Evolutionary conservation across 208 protist genomes (phyloP).

Genomic region (Sergeia podlipaevii): DNA sequence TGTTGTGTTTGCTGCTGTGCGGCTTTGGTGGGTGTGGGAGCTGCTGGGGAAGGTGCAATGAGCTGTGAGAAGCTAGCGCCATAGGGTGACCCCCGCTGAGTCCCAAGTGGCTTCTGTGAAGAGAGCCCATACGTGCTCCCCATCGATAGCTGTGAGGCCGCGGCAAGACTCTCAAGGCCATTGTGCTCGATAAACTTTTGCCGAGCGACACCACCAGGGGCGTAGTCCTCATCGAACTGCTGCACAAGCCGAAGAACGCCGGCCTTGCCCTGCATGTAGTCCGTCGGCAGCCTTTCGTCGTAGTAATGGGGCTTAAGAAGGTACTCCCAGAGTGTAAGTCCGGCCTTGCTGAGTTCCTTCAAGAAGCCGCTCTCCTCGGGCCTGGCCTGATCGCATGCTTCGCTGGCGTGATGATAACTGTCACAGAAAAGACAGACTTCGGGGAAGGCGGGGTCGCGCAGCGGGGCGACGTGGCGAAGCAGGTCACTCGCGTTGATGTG

Average conservation of each 20-base stretch:
- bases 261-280: slow-evolving; percentile 45
- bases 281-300: slow-evolving; percentile 65
- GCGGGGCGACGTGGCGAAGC: slow-evolving; percentile 58
- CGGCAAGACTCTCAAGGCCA: slow-evolving; percentile 27
- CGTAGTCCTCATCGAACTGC: slow-evolving; percentile 75
- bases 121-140: slow-evolving; percentile 21
- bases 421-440: slow-evolving; percentile 87
- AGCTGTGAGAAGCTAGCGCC: slow-evolving; percentile 16
- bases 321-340: slow-evolving; percentile 74
- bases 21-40: too few relatives aligned
- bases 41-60: too few relatives aligned
- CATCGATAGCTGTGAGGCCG: background rate
- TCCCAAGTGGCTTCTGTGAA: background rate
- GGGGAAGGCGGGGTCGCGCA: slow-evolving; percentile 63
- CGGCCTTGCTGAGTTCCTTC: slow-evolving; percentile 54
- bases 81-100: slow-evolving; percentile 1
- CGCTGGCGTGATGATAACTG: slow-evolving; percentile 63
- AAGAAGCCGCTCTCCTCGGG: slow-evolving; percentile 66
- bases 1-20: background rate
- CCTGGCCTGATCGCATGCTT: slow-evolving; percentile 40
- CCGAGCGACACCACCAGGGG: slow-evolving; percentile 61
- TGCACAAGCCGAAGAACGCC: slow-evolving; percentile 49
- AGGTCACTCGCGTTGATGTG: slow-evolving; percentile 70
- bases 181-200: slow-evolving; percentile 65
- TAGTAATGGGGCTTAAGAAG: slow-evolving; percentile 48